phyloP scores from a whole-genome alignment of 2,329 filamentous ascomycete genomes.

The Calonectria henricotiae region DNA sequence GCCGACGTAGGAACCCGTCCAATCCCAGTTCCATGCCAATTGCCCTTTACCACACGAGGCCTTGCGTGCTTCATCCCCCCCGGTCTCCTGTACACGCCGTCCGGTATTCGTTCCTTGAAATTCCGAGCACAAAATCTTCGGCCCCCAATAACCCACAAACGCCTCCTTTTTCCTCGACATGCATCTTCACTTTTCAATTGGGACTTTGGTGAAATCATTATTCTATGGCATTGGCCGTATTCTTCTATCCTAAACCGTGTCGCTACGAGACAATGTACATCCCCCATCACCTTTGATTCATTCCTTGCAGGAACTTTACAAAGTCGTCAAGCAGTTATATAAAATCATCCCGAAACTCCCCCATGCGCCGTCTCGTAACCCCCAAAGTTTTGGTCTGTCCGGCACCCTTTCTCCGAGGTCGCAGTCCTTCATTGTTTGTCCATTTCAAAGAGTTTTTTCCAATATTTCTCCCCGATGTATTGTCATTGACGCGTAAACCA shows the following conservation, averaged over 20 bases:
- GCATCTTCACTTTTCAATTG: constrained; percentile 17
- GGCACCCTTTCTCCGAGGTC: constrained; percentile 18
- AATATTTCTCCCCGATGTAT: constrained; percentile 27
- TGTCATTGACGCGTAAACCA: constrained; percentile 22
- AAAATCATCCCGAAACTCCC: constrained; percentile 35
- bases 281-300: neutral
- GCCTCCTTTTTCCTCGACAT: neutral
- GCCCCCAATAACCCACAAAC: neutral
- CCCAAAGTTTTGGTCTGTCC: constrained; percentile 27
- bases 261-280: constrained; percentile 24
- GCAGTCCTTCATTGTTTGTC: constrained; percentile 12
- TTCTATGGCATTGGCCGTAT: constrained; percentile 31
- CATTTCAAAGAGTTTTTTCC: constrained; percentile 16
- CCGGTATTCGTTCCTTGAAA: constrained; percentile 12
- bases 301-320: constrained; percentile 18
- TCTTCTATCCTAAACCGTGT: constrained; percentile 27
- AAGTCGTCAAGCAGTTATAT: constrained; percentile 3
- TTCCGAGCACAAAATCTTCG: constrained; percentile 16
- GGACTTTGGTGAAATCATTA: constrained; percentile 19
- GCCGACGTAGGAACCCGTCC: constrained; percentile 37
- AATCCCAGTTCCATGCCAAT: neutral
- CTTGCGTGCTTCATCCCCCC: neutral
- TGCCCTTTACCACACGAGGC: neutral
- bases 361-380: constrained; percentile 17
- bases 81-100: neutral